Evolutionary conservation across 176 grass and related monocot genomes (phyloP).

Genomic region (Stipa capillata): DNA sequence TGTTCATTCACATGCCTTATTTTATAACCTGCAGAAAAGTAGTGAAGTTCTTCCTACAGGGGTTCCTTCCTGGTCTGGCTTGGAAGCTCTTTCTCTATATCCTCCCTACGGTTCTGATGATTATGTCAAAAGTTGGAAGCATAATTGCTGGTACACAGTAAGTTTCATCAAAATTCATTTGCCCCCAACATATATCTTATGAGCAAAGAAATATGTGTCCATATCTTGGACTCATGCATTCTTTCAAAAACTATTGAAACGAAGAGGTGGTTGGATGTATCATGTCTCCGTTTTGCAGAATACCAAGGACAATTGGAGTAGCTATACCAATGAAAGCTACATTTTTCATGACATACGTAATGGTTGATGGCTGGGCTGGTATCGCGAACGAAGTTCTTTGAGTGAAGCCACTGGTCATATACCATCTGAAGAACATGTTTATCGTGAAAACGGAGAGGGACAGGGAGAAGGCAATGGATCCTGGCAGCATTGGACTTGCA

Average conservation of each 20-base stretch:
- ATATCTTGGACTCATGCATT: not conserved
- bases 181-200: not conserved
- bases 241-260: not conserved
- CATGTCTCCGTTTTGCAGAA: constrained; percentile 36
- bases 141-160: constrained; percentile 87
- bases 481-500: constrained; percentile 69
- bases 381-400: constrained; percentile 88
- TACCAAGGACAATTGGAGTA: constrained; percentile 89
- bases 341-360: constrained; percentile 98
- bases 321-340: constrained; percentile 99
- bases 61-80: constrained; percentile 89
- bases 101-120: constrained; percentile 79
- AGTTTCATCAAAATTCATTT: constrained; percentile 19
- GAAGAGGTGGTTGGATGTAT: not conserved
- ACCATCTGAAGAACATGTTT: constrained; percentile 96
- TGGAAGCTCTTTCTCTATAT: constrained; percentile 88
- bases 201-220: not conserved
- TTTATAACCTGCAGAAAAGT: constrained; percentile 52
- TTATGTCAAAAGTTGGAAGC: constrained; percentile 96
- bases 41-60: constrained; percentile 87
- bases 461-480: constrained; percentile 85
- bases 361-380: constrained; percentile 96
- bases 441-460: constrained; percentile 89
- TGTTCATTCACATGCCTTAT: not conserved
- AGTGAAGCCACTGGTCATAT: constrained; percentile 72